Percentiles rank a stretch among this genome's conserved stretches.
These are phyloP conservation scores for Huntiella savannae DNA, from an alignment of 2,329 filamentous ascomycete genomes.

Conservation along the genomic window DNA sequence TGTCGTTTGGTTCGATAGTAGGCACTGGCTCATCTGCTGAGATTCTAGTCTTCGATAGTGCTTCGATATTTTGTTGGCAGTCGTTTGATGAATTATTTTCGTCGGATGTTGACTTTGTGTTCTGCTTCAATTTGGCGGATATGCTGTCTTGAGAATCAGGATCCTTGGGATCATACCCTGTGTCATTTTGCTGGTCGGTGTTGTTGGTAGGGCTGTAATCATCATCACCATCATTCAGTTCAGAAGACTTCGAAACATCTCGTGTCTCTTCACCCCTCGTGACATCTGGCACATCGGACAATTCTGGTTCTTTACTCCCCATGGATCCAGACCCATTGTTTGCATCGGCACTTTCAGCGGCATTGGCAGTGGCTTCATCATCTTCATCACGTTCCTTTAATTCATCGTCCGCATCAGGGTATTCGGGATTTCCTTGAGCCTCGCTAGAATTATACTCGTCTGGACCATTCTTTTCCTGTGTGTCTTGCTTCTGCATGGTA, in stretches of 20 bases:
- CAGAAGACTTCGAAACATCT: too few relatives aligned
- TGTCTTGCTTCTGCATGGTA: background rate
- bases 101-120: too few relatives aligned
- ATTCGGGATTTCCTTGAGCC: constrained; percentile 9
- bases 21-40: too few relatives aligned
- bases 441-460: constrained; percentile 12
- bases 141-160: background rate
- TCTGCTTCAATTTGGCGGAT: too few relatives aligned
- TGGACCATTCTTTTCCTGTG: constrained; percentile 10
- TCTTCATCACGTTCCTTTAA: constrained; percentile 21
- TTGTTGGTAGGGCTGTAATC: background rate
- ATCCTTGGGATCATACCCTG: background rate
- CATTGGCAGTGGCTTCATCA: constrained; percentile 18
- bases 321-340: constrained; percentile 13
- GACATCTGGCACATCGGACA: too few relatives aligned
- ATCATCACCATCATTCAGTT: too few relatives aligned
- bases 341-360: background rate
- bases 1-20: too few relatives aligned
- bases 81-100: too few relatives aligned
- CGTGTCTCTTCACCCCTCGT: too few relatives aligned
- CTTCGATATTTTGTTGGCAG: too few relatives aligned
- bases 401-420: constrained; percentile 7
- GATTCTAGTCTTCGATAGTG: too few relatives aligned
- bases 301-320: too few relatives aligned
- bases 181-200: background rate